Evolutionary conservation across 192 early-diverging fungal species (phyloP).

Genomic region (Podochytrium sp.): DNA sequence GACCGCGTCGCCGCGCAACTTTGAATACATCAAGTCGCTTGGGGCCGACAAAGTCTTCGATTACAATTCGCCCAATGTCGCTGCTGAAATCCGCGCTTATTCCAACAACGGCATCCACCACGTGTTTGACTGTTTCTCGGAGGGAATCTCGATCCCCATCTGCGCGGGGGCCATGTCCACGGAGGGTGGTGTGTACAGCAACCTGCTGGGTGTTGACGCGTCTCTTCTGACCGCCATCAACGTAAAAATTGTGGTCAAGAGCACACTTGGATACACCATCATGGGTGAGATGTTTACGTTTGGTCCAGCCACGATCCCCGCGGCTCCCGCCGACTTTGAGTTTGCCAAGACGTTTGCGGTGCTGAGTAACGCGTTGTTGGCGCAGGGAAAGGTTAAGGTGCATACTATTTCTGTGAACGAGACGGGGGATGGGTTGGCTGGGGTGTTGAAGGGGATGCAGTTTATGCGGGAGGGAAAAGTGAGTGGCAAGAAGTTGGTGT

Average conservation of each 20-base stretch:
- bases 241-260: slow-evolving; percentile 6
- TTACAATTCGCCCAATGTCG: slow-evolving; percentile 32
- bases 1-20: slow-evolving; percentile 27
- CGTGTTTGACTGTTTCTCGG: slow-evolving; percentile 32
- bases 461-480: slow-evolving; percentile 34
- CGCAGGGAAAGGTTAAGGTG: slow-evolving; percentile 39
- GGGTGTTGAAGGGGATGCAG: slow-evolving; percentile 30
- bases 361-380: slow-evolving; percentile 22
- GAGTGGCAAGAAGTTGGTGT: slow-evolving; percentile 40
- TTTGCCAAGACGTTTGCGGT: slow-evolving; percentile 32
- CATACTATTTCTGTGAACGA: slow-evolving; percentile 11
- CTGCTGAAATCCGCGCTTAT: slow-evolving; percentile 23
- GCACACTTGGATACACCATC: slow-evolving; percentile 34
- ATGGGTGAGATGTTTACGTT: slow-evolving; percentile 30
- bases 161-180: slow-evolving; percentile 14
- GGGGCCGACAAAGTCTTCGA: slow-evolving; percentile 38
- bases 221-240: background rate
- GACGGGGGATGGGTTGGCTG: slow-evolving; percentile 19
- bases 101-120: slow-evolving; percentile 18
- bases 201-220: background rate
- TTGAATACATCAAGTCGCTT: slow-evolving; percentile 16
- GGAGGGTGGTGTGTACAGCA: background rate
- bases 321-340: slow-evolving; percentile 22
- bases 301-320: background rate
- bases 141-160: slow-evolving; percentile 21